Percentiles rank a stretch among this genome's conserved stretches.
Conservation (phyloP, 257 asterid genomes). For the Solanum dulcamara region DNA sequence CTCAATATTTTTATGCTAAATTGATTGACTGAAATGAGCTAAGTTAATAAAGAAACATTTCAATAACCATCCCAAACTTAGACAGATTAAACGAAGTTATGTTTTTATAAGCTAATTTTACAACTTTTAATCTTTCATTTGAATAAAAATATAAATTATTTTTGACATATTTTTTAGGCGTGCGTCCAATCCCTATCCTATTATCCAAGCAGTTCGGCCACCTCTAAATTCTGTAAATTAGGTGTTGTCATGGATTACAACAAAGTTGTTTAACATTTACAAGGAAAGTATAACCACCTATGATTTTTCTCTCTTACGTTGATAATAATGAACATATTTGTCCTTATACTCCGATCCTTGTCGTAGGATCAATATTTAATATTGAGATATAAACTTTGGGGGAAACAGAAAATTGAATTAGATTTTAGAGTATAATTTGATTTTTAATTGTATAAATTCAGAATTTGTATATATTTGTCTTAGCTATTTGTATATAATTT, state of each 20-base stretch:
- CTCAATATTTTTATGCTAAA: fast-evolving
- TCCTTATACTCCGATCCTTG: not conserved
- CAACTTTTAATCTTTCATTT: not conserved
- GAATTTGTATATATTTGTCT: no score
- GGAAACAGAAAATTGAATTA: not conserved
- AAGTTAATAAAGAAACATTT: not conserved
- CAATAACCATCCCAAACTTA: not conserved
- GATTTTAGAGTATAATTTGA: no score
- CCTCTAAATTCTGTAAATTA: not conserved
- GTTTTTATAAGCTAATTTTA: not conserved
- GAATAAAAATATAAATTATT: not conserved
- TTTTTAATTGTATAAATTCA: no score
- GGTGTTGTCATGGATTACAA: not conserved
- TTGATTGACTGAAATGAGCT: not conserved
- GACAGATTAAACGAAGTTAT: not conserved
- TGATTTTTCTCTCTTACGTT: not conserved
- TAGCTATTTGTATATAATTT: no score
- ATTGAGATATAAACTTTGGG: not conserved
- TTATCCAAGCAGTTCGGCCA: not conserved
- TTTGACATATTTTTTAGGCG: not conserved
- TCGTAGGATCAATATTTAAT: not conserved
- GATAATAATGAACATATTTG: not conserved
- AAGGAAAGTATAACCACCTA: not conserved
- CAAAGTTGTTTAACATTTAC: not conserved
- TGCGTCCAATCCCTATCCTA: not conserved